Evolutionary conservation across 768 basidiomycete species (phyloP), one percentile per base, ranked within the genome.

Genomic region (Rickenella mellea): DNA sequence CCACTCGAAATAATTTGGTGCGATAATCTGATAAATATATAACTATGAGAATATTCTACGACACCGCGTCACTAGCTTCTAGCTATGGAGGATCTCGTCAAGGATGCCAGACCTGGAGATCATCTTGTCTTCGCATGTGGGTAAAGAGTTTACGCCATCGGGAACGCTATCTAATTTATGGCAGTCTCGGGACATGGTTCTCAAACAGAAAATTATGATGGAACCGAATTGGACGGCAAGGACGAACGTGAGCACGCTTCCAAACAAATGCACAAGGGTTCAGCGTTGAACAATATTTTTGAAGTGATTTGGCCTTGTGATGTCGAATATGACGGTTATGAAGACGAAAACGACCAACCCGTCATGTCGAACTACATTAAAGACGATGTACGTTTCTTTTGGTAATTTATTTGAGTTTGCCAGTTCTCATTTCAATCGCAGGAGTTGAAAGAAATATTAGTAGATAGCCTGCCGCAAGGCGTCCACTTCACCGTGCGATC

Each of bases 231-330:
- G 3, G 33, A 36, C 12, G 33, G 33, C 4, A 36, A 19, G 33
- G 33, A 36, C 15, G 33, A 36, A 17, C 19, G 33, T 36, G 19
- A 10, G 33, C 29, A 4, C 6, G n/a, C n/a, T n/a, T 10, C 33
- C 9, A 17, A 8, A 36, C 12, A 19, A 14, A 7, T 17, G 2
- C 33, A 19, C 12, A 15, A n/a, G n/a, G n/a, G n/a, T n/a, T n/a
- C n/a, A n/a, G n/a, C n/a, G n/a, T n/a, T 36, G 15, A 9, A 22
- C 9, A 36, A 17, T 11, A 3, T 11, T 19, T 10, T 20, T 8
- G 2, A 39, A 56, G 57, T 51, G 17, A 49, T 58, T 4, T 52
- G 51, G 42, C 52, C 55, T 1, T 35, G 47, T 3, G 55, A 58
- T 39, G 26, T 52, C 11, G 28, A 33, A 11, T 43, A 36, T 19